These are phyloP conservation scores for Letharia columbiana DNA, from an alignment of 495 filamentous ascomycete species.

Conservation along the genomic window DNA sequence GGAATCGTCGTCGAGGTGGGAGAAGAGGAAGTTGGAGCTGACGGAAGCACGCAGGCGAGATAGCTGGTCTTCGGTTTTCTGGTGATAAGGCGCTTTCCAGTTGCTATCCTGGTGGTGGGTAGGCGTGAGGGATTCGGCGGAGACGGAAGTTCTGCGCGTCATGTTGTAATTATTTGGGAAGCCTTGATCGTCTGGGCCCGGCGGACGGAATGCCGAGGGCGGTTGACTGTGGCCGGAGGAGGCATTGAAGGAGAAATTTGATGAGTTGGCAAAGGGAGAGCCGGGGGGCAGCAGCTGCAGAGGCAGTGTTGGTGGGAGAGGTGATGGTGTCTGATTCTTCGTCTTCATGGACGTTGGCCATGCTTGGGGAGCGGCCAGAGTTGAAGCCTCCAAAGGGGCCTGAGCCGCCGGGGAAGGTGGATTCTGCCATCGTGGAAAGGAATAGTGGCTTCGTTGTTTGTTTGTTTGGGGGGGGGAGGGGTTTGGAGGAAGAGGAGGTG, in stretches of 20 bases:
- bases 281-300: slow-evolving; percentile 28
- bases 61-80: slow-evolving; percentile 75
- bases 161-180: slow-evolving; percentile 93
- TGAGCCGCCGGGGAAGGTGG: slow-evolving; percentile 47
- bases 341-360: slow-evolving; percentile 51
- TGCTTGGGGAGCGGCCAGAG: slow-evolving; percentile 32
- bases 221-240: slow-evolving; percentile 11
- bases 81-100: slow-evolving; percentile 79
- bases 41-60: slow-evolving; percentile 72
- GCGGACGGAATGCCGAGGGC: slow-evolving; percentile 23
- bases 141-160: slow-evolving; percentile 88
- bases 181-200: slow-evolving; percentile 45
- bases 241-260: slow-evolving; percentile 17
- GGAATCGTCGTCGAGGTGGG: slow-evolving; percentile 88
- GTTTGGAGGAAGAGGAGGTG: not conserved
- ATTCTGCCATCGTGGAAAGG: slow-evolving; percentile 41
- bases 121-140: slow-evolving; percentile 91
- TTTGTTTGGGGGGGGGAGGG: not conserved
- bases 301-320: slow-evolving; percentile 52
- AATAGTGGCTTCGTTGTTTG: not conserved
- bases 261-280: slow-evolving; percentile 21
- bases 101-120: slow-evolving; percentile 72
- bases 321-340: slow-evolving; percentile 51
- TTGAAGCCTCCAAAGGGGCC: slow-evolving; percentile 45
- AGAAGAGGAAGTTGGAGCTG: slow-evolving; percentile 85